Evolutionary conservation across 805 yeast genomes (phyloP).

Genomic region (Candida odintsovae): DNA sequence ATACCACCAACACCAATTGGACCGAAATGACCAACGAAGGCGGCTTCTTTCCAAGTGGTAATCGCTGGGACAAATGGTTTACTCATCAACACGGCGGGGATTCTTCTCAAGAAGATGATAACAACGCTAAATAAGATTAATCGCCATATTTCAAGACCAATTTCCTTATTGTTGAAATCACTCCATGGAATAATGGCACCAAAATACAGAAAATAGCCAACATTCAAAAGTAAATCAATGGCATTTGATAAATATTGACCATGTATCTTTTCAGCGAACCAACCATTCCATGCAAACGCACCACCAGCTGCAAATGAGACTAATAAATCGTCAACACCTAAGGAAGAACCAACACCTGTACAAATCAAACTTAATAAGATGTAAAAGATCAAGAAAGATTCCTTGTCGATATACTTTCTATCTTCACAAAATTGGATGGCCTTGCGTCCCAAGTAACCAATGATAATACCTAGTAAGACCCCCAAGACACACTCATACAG

Average conservation of each 20-base stretch:
- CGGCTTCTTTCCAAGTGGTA: constrained; percentile 86
- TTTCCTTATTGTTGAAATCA: constrained; percentile 50
- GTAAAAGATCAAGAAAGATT: constrained; percentile 80
- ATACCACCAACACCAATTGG: constrained; percentile 94
- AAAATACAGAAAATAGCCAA: constrained; percentile 80
- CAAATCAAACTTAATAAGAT: constrained; percentile 75
- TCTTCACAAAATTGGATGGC: constrained; percentile 69
- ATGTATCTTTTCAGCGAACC: constrained; percentile 75
- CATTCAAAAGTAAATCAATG: constrained; percentile 75
- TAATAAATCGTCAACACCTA: constrained; percentile 83
- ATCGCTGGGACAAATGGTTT: constrained; percentile 82
- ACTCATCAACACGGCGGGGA: constrained; percentile 71
- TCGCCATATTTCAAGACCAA: constrained; percentile 76
- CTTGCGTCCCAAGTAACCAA: constrained; percentile 67
- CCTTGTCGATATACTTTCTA: constrained; percentile 70
- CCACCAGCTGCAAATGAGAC: constrained; percentile 91
- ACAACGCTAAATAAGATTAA: constrained; percentile 68
- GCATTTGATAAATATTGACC: constrained; percentile 86
- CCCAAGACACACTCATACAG: constrained; percentile 81
- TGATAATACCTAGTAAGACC: constrained; percentile 58
- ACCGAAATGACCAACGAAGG: constrained; percentile 91
- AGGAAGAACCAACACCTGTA: constrained; percentile 81
- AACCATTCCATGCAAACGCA: constrained; percentile 90
- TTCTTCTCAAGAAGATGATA: constrained; percentile 65
- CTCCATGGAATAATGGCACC: constrained; percentile 91